phyloP scores from a whole-genome alignment of 2,329 filamentous ascomycete genomes.

The Aspergillus clavatus region DNA sequence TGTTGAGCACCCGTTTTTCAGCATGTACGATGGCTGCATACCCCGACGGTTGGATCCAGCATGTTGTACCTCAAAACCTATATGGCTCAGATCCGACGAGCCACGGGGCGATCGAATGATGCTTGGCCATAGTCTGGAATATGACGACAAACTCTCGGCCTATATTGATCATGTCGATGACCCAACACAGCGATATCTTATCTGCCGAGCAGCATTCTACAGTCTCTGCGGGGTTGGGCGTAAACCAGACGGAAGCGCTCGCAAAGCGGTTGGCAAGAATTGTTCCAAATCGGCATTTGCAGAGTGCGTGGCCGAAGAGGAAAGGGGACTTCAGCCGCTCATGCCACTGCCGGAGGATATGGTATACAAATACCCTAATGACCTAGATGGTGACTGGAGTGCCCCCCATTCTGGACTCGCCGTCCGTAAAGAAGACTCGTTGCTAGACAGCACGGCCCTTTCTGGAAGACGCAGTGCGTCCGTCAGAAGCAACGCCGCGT shows the following conservation, averaged over 20 bases:
- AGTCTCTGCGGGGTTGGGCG: slow-evolving; percentile 43
- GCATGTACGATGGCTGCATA: slow-evolving; percentile 46
- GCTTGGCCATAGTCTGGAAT: slow-evolving; percentile 41
- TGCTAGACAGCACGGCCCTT: slow-evolving; percentile 24
- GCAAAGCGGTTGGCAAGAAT: slow-evolving; percentile 43
- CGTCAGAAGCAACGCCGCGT: slow-evolving; percentile 23
- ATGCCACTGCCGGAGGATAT: slow-evolving; percentile 44
- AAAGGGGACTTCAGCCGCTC: slow-evolving; percentile 41
- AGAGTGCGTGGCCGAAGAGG: slow-evolving; percentile 44
- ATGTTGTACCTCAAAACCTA: slow-evolving; percentile 37
- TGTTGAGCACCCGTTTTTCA: slow-evolving; percentile 48
- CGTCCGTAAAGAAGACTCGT: slow-evolving; percentile 21
- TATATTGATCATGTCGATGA: slow-evolving; percentile 36
- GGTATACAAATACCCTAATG: slow-evolving; percentile 43
- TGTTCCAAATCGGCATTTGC: slow-evolving; percentile 43
- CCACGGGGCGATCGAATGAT: slow-evolving; percentile 45
- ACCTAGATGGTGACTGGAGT: slow-evolving; percentile 41
- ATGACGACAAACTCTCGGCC: slow-evolving; percentile 34
- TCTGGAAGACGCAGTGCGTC: slow-evolving; percentile 27
- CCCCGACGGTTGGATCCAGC: slow-evolving; percentile 40
- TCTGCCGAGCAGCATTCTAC: slow-evolving; percentile 41
- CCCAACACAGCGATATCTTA: slow-evolving; percentile 33
- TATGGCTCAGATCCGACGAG: slow-evolving; percentile 42
- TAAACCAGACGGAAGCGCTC: slow-evolving; percentile 38
- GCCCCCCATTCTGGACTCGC: slow-evolving; percentile 18